Conservation (phyloP, 2,329 filamentous ascomycete genomes). For the Tolypocladium paradoxum region DNA sequence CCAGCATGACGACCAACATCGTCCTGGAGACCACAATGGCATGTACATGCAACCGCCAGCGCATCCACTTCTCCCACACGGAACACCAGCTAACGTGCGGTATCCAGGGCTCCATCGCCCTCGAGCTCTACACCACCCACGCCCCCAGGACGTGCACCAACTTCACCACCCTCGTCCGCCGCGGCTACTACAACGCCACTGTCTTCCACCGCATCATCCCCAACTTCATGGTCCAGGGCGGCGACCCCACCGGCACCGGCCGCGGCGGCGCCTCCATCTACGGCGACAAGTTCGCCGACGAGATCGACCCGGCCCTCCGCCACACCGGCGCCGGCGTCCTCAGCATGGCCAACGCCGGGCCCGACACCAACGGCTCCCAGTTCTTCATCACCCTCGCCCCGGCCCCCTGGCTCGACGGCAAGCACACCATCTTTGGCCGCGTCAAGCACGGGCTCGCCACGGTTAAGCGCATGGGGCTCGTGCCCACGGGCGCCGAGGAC, state of each 20-base stretch:
- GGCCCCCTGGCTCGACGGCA: conserved; percentile 92
- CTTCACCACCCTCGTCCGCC: conserved; percentile 67
- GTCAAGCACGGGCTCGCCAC: conserved; percentile 74
- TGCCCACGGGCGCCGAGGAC: conserved; percentile 75
- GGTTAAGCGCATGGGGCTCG: conserved; percentile 79
- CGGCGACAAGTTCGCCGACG: conserved; percentile 88
- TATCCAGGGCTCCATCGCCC: conserved; percentile 61
- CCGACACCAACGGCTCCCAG: conserved; percentile 87
- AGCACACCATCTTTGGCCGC: conserved; percentile 92
- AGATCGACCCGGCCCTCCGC: conserved; percentile 67
- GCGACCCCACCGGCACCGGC: conserved; percentile 89
- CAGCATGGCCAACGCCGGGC: conserved; percentile 92
- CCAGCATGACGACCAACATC: conserved; percentile 64
- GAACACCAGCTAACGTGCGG: neutral
- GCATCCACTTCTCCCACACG: neutral
- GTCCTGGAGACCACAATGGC: conserved; percentile 81
- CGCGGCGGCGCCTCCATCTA: conserved; percentile 83
- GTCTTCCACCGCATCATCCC: conserved; percentile 92
- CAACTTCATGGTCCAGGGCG: conserved; percentile 92
- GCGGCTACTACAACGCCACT: conserved; percentile 80
- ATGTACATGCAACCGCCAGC: conserved; percentile 9
- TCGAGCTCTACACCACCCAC: conserved; percentile 86
- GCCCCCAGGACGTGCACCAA: conserved; percentile 85
- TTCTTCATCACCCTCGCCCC: conserved; percentile 94
- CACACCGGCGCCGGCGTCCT: conserved; percentile 91